Conservation (phyloP, 306 rosid species). For the Cucurbita moschata region DNA sequence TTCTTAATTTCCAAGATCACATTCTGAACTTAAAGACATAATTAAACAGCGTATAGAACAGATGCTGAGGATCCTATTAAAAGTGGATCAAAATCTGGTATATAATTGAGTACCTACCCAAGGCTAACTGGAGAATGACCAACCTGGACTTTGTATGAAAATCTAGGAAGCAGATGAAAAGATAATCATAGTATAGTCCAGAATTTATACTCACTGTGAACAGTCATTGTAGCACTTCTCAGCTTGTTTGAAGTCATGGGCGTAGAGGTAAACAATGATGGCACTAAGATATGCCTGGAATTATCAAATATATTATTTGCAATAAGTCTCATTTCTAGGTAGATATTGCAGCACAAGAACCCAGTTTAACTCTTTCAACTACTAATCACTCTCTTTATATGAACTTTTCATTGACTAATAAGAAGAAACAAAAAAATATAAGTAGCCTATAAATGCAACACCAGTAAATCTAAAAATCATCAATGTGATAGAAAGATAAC, state of each 20-base stretch:
- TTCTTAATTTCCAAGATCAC: neutral
- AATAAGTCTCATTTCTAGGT: neutral
- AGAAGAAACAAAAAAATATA: neutral
- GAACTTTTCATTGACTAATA: neutral
- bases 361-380: neutral
- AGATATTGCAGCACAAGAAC: neutral
- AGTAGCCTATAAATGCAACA: neutral
- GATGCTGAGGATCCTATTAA: neutral
- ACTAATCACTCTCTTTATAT: neutral
- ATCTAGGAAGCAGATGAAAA: neutral
- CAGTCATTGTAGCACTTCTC: slow-evolving; percentile 92
- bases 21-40: neutral
- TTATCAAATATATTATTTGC: slow-evolving; percentile 5
- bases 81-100: neutral
- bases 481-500: neutral
- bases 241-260: slow-evolving; percentile 79
- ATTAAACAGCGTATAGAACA: neutral
- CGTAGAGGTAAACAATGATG: slow-evolving; percentile 66
- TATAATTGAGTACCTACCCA: neutral
- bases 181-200: neutral
- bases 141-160: neutral
- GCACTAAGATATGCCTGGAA: slow-evolving; percentile 89
- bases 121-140: neutral
- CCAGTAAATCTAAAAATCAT: neutral
- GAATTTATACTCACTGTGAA: slow-evolving; percentile 52